Conservation (phyloP, 805 yeast genomes). For the Nakazawaea siamensis region DNA sequence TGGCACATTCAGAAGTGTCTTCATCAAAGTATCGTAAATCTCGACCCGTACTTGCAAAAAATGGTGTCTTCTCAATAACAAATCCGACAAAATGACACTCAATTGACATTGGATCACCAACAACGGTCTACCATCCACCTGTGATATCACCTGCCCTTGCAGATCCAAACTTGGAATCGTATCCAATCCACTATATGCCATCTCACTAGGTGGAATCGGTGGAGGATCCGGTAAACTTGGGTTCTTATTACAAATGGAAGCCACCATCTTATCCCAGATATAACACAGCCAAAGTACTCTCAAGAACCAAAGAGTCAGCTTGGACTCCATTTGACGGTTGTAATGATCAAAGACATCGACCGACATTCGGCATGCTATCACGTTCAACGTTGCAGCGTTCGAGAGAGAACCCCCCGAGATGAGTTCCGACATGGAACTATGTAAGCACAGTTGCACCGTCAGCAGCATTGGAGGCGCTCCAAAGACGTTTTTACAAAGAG, state of each 20-base stretch:
- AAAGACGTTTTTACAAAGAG: conserved; percentile 2
- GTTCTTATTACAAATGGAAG: conserved; percentile 6
- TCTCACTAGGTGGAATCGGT: conserved; percentile 10
- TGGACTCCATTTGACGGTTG: neutral
- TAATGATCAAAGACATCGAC: conserved; percentile 8
- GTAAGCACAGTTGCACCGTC: conserved; percentile 3
- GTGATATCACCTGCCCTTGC: conserved; percentile 2
- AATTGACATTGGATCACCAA: conserved; percentile 10
- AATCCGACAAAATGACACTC: conserved; percentile 9
- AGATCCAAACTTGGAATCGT: conserved; percentile 4
- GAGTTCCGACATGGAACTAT: conserved; percentile 5
- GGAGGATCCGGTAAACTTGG: conserved; percentile 11
- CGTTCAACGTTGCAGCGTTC: conserved; percentile 1
- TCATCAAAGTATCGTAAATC: conserved; percentile 1
- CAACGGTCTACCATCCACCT: conserved; percentile 11
- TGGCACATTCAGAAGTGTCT: neutral
- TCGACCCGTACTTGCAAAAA: conserved; percentile 8
- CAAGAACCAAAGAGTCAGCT: neutral
- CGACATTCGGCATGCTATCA: conserved; percentile 2
- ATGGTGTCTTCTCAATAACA: conserved; percentile 5
- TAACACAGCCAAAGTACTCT: conserved; percentile 12
- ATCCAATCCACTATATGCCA: conserved; percentile 10
- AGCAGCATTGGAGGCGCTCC: neutral
- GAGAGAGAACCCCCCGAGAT: conserved; percentile 3
- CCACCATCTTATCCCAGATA: conserved; percentile 12